Base-by-base conservation (phyloP, 2,329 filamentous ascomycete species). In the Curvularia sp. region DNA sequence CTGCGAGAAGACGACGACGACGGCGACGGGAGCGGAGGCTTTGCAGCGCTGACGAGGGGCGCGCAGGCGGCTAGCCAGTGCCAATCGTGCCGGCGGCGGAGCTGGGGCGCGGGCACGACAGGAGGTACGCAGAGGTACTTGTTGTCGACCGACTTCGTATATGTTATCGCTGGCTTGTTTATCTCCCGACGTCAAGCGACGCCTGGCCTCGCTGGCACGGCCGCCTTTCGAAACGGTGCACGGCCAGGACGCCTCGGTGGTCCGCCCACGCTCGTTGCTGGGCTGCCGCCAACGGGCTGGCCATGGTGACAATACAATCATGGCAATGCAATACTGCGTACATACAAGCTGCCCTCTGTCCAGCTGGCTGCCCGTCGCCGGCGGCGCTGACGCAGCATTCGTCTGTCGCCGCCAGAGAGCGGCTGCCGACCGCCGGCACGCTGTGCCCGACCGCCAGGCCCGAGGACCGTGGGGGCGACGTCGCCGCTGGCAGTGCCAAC, bases 161-260 rank as follows among this genome's bases (percentile, higher is more conserved):
- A 26, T 15, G 47, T 52, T 50, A 44, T 44, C 46, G 9, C 28
- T 31, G 28, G 9, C 28, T 55, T 54, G 57, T 58, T 60, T 66
- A 66, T 64, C 53, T 64, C 60, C 56, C 66, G 61, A 64, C 53
- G 28, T 31, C 64, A 61, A 55, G 63, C 62, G 63, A 61, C 58
- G 58, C 57, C 39, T 42, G 44, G 28, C 59, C 31, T 58, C 55
- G 59, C 61, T 61, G 55, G 61, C 67, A 67, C 64, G 64, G 64
- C 65, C 62, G 60, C 65, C 41, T 44, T 62, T 66, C 66, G 65
- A 74, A 71, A 69, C 68, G 64, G 66, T 62, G 62, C 49, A 61
- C 64, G 66, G 63, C 38, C 46, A 30, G 18, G 30, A 47, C 49
- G 43, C n/a, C 18, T 4, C 5, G 5, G 18, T 22, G 33, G 33